phyloP scores from a whole-genome alignment of 441 rosid species.

The Eruca vesicaria region DNA sequence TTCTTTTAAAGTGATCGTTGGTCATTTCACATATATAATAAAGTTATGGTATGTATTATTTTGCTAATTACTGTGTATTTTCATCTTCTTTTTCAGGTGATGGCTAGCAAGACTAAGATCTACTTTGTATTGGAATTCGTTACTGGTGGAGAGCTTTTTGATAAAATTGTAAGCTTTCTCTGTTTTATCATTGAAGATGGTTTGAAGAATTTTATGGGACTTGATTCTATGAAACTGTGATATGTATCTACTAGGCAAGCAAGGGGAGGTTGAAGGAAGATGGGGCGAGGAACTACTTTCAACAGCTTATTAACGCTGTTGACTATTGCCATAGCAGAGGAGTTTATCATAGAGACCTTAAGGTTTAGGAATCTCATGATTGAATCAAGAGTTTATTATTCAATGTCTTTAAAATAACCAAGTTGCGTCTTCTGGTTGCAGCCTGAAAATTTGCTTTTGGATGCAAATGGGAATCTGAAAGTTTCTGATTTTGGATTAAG shows the following conservation, averaged over 20 bases:
- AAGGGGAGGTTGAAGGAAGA: constrained; percentile 93
- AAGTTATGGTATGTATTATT: background rate
- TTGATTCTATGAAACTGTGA: background rate
- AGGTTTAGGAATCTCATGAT: constrained; percentile 47
- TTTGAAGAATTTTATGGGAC: background rate
- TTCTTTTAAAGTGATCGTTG: constrained; percentile 18
- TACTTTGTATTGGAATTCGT: constrained; percentile 92
- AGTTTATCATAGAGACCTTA: constrained; percentile 90
- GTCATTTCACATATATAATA: background rate
- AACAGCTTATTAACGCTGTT: constrained; percentile 93
- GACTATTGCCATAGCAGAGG: constrained; percentile 98
- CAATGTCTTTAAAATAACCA: background rate
- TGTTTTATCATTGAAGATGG: background rate
- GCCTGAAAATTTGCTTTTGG: constrained; percentile 96
- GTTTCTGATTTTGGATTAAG: constrained; percentile 98
- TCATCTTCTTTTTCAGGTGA: constrained; percentile 59
- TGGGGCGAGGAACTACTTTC: constrained; percentile 90
- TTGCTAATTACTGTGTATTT: background rate
- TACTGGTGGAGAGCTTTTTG: constrained; percentile 98
- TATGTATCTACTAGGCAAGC: constrained; percentile 60
- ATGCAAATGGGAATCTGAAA: constrained; percentile 80
- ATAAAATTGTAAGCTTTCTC: constrained; percentile 75
- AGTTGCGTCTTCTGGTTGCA: constrained; percentile 37
- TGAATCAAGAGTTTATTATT: background rate
- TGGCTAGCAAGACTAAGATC: constrained; percentile 97